phyloP scores from a whole-genome alignment of 1,139 yeast species.

The Debaryomycetaceae sp. region DNA sequence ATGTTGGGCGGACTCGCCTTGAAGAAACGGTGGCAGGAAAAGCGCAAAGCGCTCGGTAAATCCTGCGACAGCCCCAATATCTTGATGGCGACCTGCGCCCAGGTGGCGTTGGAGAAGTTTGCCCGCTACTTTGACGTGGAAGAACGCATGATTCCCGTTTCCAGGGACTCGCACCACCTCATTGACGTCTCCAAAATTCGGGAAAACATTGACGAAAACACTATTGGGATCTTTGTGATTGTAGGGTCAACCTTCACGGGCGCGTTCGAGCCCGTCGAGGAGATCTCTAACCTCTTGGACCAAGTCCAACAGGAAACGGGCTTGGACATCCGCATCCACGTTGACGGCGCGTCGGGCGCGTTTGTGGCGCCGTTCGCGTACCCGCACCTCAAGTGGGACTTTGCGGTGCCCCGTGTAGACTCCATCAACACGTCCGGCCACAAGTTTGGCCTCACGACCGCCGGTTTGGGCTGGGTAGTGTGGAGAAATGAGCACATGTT shows the following conservation, averaged over 20 bases:
- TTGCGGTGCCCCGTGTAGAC: constrained; percentile 61
- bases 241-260: constrained; percentile 92
- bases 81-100: constrained; percentile 91
- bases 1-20: constrained; percentile 89
- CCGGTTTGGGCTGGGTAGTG: constrained; percentile 88
- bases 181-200: constrained; percentile 51
- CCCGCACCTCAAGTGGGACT: constrained; percentile 78
- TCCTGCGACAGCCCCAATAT: constrained; percentile 65
- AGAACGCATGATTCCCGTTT: constrained; percentile 61
- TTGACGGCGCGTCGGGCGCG: constrained; percentile 91
- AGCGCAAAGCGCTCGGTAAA: constrained; percentile 48
- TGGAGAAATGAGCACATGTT: constrained; percentile 60
- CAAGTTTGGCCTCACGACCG: constrained; percentile 82
- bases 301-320: constrained; percentile 63
- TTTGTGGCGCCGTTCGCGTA: constrained; percentile 75
- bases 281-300: constrained; percentile 51
- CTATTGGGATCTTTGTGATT: constrained; percentile 85
- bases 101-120: constrained; percentile 88
- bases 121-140: constrained; percentile 92
- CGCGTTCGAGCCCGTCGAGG: constrained; percentile 70
- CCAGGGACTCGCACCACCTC: constrained; percentile 47
- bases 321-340: constrained; percentile 66
- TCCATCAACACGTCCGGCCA: constrained; percentile 92
- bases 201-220: constrained; percentile 72
- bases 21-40: constrained; percentile 80